Percentiles rank a stretch among this genome's conserved stretches.
Evolutionary conservation across 129 eudicot species (phyloP).

Genomic region (Helichrysum umbraculigerum): DNA sequence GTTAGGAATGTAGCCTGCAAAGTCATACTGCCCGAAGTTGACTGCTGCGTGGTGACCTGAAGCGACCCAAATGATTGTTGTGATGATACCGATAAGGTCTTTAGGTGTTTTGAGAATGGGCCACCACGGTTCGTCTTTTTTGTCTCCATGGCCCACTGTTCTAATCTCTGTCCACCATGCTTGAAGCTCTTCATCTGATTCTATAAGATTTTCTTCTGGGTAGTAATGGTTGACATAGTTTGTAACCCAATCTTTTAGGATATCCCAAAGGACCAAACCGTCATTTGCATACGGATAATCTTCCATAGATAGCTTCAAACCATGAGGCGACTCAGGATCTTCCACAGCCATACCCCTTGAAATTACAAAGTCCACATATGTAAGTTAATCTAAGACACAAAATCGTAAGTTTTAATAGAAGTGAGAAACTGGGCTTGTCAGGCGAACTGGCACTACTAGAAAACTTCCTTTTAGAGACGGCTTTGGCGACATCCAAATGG

Average conservation of each 20-base stretch:
- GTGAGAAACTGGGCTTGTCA: not conserved
- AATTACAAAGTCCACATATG: not conserved
- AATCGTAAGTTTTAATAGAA: not conserved
- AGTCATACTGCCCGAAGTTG: conserved; percentile 88
- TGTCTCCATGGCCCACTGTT: conserved; percentile 74
- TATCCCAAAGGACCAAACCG: conserved; percentile 75
- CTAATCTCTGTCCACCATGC: conserved; percentile 87
- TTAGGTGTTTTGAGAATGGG: conserved; percentile 59
- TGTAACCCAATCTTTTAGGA: conserved; percentile 69
- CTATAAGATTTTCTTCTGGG: conserved; percentile 36
- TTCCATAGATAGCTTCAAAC: conserved; percentile 64
- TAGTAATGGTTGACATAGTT: conserved; percentile 69
- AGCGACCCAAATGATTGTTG: conserved; percentile 76
- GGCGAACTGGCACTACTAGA: too few species aligned
- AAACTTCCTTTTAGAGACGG: too few species aligned
- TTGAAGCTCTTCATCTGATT: conserved; percentile 68
- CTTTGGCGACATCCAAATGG: too few species aligned
- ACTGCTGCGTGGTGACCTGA: conserved; percentile 93
- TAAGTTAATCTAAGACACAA: not conserved
- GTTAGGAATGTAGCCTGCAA: conserved; percentile 76
- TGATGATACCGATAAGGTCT: conserved; percentile 53
- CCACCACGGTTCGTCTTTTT: conserved; percentile 96
- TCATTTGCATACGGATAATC: conserved; percentile 91
- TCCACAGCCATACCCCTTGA: conserved; percentile 76
- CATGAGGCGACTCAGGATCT: conserved; percentile 79